Evolutionary conservation across 441 rosid species (phyloP).

Genomic region (Adansonia gregorii): DNA sequence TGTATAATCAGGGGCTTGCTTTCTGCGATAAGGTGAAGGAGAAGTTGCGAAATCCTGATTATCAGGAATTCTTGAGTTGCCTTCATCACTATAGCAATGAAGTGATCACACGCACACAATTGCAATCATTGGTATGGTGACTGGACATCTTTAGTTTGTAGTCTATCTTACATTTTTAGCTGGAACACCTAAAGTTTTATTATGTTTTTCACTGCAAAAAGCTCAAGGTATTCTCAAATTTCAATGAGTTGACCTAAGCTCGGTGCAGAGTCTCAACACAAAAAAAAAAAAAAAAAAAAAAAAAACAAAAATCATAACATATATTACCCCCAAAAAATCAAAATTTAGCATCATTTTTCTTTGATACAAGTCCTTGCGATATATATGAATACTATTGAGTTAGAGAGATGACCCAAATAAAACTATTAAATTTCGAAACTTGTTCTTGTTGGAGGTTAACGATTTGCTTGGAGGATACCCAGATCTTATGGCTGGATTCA

Average conservation of each 20-base stretch:
- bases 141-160: slow-evolving; percentile 17
- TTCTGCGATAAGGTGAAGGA: slow-evolving; percentile 88
- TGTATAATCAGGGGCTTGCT: slow-evolving; percentile 67
- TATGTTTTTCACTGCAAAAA: neutral
- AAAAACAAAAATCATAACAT: neutral
- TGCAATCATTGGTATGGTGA: slow-evolving; percentile 82
- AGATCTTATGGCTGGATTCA: slow-evolving; percentile 85
- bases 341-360: neutral
- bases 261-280: slow-evolving; percentile 9
- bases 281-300: too few relatives aligned
- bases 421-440: slow-evolving; percentile 28
- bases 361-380: neutral
- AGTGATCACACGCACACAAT: slow-evolving; percentile 73
- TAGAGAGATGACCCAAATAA: slow-evolving; percentile 18
- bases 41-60: slow-evolving; percentile 66
- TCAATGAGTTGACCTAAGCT: slow-evolving; percentile 14
- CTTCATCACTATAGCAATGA: slow-evolving; percentile 85
- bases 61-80: slow-evolving; percentile 81
- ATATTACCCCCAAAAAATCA: neutral
- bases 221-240: neutral
- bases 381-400: slow-evolving; percentile 10
- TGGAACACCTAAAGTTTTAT: neutral
- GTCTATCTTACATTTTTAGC: slow-evolving; percentile 20
- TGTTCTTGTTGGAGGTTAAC: slow-evolving; percentile 56
- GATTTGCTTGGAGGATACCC: slow-evolving; percentile 83